These are phyloP conservation scores for Fusarium sp. DNA, from an alignment of 2,329 filamentous ascomycete genomes.

Conservation along the genomic window DNA sequence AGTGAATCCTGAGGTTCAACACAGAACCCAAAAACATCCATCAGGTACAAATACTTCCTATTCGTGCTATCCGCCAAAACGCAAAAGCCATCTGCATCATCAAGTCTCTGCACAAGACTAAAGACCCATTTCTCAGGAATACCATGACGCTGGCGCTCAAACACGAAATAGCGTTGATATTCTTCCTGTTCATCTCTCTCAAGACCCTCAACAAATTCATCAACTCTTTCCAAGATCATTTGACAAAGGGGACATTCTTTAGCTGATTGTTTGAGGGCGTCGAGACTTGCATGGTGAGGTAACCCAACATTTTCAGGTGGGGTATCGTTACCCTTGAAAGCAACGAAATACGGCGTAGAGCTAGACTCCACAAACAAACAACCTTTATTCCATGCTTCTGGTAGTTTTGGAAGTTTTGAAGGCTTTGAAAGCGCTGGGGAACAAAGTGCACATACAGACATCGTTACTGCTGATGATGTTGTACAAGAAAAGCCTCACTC, in stretches of 20 bases:
- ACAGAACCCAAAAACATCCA: slow-evolving; percentile 13
- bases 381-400: not conserved
- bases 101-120: slow-evolving; percentile 2
- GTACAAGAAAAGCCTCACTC: not conserved
- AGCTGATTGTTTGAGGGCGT: not conserved
- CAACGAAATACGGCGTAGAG: not conserved
- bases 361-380: not conserved
- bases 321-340: not conserved
- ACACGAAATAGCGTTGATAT: not conserved
- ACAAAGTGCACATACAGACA: not conserved
- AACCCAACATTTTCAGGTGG: not conserved
- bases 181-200: not conserved
- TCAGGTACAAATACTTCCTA: not conserved
- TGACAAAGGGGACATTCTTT: not conserved
- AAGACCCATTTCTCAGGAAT: slow-evolving; percentile 1
- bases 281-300: not conserved
- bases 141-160: slow-evolving; percentile 2
- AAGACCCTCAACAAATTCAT: not conserved
- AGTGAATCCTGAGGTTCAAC: not conserved
- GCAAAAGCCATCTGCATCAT: slow-evolving; percentile 13
- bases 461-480: not conserved
- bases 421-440: not conserved
- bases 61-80: not conserved
- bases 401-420: not conserved
- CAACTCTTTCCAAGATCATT: not conserved